Percentiles rank a stretch among this genome's conserved stretches.
Evolutionary conservation across 2,329 filamentous ascomycete species (phyloP).

Genomic region (Elsinoe batatas): DNA sequence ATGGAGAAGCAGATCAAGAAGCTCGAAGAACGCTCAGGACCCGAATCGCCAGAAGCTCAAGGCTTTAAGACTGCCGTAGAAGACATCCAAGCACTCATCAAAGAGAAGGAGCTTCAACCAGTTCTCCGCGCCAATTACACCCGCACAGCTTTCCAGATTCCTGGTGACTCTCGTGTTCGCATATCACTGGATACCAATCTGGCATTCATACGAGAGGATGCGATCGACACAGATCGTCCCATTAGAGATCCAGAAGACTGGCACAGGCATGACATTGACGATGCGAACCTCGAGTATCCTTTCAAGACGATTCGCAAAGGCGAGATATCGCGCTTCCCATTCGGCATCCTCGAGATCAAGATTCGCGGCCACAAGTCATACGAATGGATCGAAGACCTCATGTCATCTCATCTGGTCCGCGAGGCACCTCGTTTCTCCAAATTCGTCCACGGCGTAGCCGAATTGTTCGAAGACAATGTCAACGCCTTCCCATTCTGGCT

Average conservation of each 20-base stretch:
- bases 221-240: constrained; percentile 71
- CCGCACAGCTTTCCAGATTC: constrained; percentile 92
- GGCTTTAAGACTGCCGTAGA: constrained; percentile 61
- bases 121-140: constrained; percentile 86
- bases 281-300: constrained; percentile 70
- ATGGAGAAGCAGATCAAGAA: constrained; percentile 87
- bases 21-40: constrained; percentile 65
- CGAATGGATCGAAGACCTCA: constrained; percentile 84
- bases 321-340: constrained; percentile 84
- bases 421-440: constrained; percentile 88
- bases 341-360: constrained; percentile 87
- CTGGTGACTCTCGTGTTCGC: constrained; percentile 77
- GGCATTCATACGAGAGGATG: constrained; percentile 68
- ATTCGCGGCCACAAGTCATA: constrained; percentile 60
- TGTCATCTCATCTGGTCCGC: constrained; percentile 85
- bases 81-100: constrained; percentile 71
- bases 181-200: constrained; percentile 90
- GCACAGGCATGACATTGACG: constrained; percentile 87
- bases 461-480: constrained; percentile 86
- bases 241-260: constrained; percentile 81
- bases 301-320: constrained; percentile 82
- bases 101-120: constrained; percentile 67
- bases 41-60: constrained; percentile 55
- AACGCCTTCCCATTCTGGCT: constrained; percentile 97
- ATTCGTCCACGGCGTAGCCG: constrained; percentile 86